Base-by-base conservation (phyloP, 352 stramenopile species). In the Phytophthora aleatoria region DNA sequence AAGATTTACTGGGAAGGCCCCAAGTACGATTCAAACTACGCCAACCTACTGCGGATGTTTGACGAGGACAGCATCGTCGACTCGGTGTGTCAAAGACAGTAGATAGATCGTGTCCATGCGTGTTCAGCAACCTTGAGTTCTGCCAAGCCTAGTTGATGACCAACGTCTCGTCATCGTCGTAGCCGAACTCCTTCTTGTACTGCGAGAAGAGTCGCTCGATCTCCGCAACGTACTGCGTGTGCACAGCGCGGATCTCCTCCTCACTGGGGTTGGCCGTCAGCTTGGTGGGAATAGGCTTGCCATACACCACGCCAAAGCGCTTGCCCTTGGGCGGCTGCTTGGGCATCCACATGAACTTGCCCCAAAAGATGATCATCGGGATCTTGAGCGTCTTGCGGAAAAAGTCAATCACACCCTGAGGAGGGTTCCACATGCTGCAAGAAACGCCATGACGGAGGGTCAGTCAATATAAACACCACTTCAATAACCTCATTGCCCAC, bases 1-100 rank as follows among this genome's bases (percentile, higher is more conserved):
- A 87, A 91, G 39, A 72, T 94, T 30, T 94, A 84, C 54, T 92
- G 83, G 85, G 85, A 89, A 54, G 83, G 85, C 11, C 85, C 83
- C 38, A 94, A 94, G 71, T 92, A 89, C 67, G 76, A 78, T 16
- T 86, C 77, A 16, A 75, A 81, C 11, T 86, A 85, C 51, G 67
- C 79, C n/a, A 87, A 87, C 41, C 68, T 85, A 54, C 52, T 82
- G 12, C 66, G 76, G 9, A 85, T 84, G 69, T 85, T 88, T 36
- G 64, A 71, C 45, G 63, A 70, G 16, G 36, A 73, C 50, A 70
- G 61, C 35, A 71, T 65, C 36, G 43, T 58, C 13, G 59, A 72
- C 24, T 71, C 24, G 20, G 44, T 8, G 31, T 50, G 31, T 50
- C n/a, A 6, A 45, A 47, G 36, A 51, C 31, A 36, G 31, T 36